Base-by-base conservation (phyloP, 768 basidiomycete genomes). In the Phlebiopsis flavidoalba region DNA sequence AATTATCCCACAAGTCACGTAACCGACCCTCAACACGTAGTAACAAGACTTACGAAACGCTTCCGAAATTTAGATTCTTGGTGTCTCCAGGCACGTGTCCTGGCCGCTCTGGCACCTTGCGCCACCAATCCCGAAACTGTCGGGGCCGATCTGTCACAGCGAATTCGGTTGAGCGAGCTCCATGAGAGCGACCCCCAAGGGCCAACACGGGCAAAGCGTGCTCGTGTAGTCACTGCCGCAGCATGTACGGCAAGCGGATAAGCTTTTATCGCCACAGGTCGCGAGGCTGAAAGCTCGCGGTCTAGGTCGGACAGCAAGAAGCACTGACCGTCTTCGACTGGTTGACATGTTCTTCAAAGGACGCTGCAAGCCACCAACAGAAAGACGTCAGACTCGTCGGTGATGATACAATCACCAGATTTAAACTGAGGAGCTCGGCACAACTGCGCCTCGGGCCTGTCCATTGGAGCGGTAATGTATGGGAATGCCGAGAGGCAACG, bases 371-470 rank as follows among this genome's bases (percentile, higher is more conserved):
- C 93, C 96, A 35, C 97, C 97, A 66, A 99, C 53, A 99, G 86
- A 75, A 99, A 99, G 53, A 98, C 95, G 69, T 99, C 97, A 5
- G 94, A 97, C 73, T 99, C 97, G 72, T 99, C 97, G 0, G 97
- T 99, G 71, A 99, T 98, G 58, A 99, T 90, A 0, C 97, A 97
- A 64, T 99, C 40, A 97, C 96, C 31, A 98, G 80, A 15, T 87
- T 85, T 14, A 98, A 80, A 5, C 83, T 77, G 8, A 93, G 87
- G 8, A 99, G 86, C 65, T 93, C 88, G 0, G 97, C 96, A 69
- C 97, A n/a, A 99, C 72, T 99, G 97, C 0, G 97, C 97, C 73
- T 99, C 97, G 47, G n/a, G 97, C 97, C 79, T n/a, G n/a, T 99
- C 97, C 93, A 96, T 96, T 1, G 97, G 97, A 1, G 97, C 97